Evolutionary conservation across 371 early-diverging fungal species (phyloP).

Genomic region (Rhizopus sp.): DNA sequence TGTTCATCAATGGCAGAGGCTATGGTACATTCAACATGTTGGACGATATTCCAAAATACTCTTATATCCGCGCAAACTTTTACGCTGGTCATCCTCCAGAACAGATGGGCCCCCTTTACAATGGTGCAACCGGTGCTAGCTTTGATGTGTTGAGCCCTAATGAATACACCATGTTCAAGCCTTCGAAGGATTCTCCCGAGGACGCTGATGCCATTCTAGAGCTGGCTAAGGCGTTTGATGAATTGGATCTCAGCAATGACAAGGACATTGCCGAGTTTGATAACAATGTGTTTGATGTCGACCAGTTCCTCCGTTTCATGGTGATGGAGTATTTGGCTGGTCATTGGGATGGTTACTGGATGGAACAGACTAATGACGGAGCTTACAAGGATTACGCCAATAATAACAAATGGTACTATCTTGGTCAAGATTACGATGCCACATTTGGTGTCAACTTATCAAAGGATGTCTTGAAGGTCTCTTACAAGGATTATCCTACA

Average conservation of each 20-base stretch:
- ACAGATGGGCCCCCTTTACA: conserved; percentile 52
- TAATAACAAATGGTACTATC: conserved; percentile 47
- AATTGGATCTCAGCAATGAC: conserved; percentile 36
- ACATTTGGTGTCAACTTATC: conserved; percentile 57
- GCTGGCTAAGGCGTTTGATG: conserved; percentile 35
- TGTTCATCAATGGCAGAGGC: conserved; percentile 54
- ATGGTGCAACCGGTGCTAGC: conserved; percentile 56
- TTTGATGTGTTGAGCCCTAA: conserved; percentile 29
- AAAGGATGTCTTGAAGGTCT: conserved; percentile 28
- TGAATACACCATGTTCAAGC: conserved; percentile 37
- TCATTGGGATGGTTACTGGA: conserved; percentile 62
- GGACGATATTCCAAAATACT: conserved; percentile 53
- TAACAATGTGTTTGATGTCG: conserved; percentile 40
- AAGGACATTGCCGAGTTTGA: conserved; percentile 34
- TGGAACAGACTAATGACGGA: conserved; percentile 54
- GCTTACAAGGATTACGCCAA: conserved; percentile 53
- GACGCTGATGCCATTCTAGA: conserved; percentile 30
- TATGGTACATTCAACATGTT: conserved; percentile 59
- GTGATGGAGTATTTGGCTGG: conserved; percentile 59
- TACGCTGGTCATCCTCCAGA: conserved; percentile 48
- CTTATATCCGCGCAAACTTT: conserved; percentile 50
- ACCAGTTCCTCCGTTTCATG: conserved; percentile 58
- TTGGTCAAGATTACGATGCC: conserved; percentile 59
- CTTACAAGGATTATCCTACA: conserved; percentile 40
- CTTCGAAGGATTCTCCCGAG: conserved; percentile 23